A percentile compares a stretch with the other conserved stretches of the same genome.
These are phyloP conservation scores for Biscogniauxia marginata DNA, from an alignment of 2,329 filamentous ascomycete genomes.

Conservation along the genomic window DNA sequence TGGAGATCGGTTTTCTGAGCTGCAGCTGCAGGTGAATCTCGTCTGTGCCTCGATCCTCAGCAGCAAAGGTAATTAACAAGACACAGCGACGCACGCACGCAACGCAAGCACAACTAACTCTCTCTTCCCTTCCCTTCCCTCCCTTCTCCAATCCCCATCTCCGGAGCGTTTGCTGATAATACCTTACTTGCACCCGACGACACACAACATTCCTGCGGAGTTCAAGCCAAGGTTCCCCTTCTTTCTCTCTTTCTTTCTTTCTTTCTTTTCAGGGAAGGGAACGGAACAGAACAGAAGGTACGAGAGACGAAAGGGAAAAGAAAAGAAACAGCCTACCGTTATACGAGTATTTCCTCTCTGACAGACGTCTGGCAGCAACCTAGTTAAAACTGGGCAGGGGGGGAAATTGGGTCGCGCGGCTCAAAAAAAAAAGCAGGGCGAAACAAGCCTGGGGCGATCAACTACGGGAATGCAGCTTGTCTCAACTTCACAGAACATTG, in stretches of 20 bases:
- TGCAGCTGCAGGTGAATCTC: slow-evolving; percentile 21
- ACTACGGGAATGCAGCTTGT: background rate
- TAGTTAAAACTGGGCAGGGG: background rate
- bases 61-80: background rate
- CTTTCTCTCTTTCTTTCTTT: background rate
- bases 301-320: background rate
- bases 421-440: background rate
- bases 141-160: background rate
- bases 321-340: background rate
- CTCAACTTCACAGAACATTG: too few relatives aligned
- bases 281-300: background rate
- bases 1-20: slow-evolving; percentile 4
- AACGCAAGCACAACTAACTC: background rate
- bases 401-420: background rate
- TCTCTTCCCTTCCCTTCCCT: background rate
- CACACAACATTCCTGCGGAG: background rate
- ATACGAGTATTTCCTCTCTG: background rate
- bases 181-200: slow-evolving; percentile 9
- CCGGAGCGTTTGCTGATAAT: slow-evolving; percentile 1
- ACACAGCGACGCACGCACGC: background rate
- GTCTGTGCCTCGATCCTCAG: slow-evolving; percentile 13
- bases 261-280: background rate
- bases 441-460: background rate
- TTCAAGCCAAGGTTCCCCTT: background rate
- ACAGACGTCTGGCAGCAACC: too few relatives aligned